Evolutionary conservation across 225 moss, liverwort and hornwort species (phyloP), one percentile per base, ranked within the genome.

Genomic region (Sphagnum contortum): DNA sequence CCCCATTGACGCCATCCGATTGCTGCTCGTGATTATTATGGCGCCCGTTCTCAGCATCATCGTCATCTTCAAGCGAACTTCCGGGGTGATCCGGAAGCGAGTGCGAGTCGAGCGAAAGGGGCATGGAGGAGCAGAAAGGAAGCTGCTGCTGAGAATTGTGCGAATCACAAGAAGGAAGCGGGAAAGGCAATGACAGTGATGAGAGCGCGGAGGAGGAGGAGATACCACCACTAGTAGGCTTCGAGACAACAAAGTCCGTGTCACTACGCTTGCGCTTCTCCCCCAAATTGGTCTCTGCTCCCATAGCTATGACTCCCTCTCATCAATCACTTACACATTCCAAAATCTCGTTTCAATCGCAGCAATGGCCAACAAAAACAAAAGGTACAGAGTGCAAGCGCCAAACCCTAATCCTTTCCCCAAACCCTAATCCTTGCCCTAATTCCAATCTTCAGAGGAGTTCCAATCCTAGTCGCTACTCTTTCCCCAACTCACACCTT

Each of bases 1-100:
- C 55, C 8, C 62, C 69, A 44, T 70, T 49, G 29, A 58, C 65
- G 51, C 51, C 69, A 50, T 69, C 69, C n/a, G 58, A 67, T 49
- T 58, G 58, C 59, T 7, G 45, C 60, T 48, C 10, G 60, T 65
- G 56, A 10, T 65, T 69, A 12, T 69, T 9, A 52, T 6, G 7
- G 0, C 7, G 64, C 55, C 77, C 77, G 50, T 73, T 77, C 55
- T 74, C 78, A 9, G 77, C 72, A 13, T 83, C 86, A 9, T 81
- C 81, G 59, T 85, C 85, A 51, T 78, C 81, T 69, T 85, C 85
- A 52, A 87, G 65, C n/a, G 80, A 83, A 11, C 78, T 87, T 49
- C 78, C 80, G 8, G 73, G 80, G 49, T 78, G 78, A 50, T 87
- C 78, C 58, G 72, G 71, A 62, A 81, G 47, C 48, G 73, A 73